Evolutionary conservation across 2,329 filamentous ascomycete genomes (phyloP), one percentile per base, ranked within the genome.

Genomic region (Simplicillium sp.): DNA sequence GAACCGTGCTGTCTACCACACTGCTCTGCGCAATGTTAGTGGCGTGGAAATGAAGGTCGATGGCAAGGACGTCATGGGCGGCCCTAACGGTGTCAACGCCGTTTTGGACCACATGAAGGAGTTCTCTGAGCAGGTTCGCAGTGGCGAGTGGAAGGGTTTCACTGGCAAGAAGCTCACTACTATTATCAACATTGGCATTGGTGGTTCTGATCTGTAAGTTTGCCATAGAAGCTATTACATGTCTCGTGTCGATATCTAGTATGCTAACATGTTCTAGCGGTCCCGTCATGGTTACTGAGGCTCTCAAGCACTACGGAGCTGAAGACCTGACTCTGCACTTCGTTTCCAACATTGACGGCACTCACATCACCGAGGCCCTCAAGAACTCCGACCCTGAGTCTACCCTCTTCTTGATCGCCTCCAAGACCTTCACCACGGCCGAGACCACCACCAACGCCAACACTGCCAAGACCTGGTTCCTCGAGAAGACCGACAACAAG

Each of bases 271-370:
- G 40, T 9, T n/a, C 36, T 51, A 92, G 88, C 51, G 92, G 92
- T 45, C 92, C 92, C 29, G 92, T 98, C 62, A 98, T 98, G 92
- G 92, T 98, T 54, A 92, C 89, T 33, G 92, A 98, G 69, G 89
- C 92, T 36, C 79, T 98, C 55, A 97, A 96, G 76, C 77, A 88
- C 59, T 98, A 98, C 64, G 86, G 87, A 37, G 82, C 87, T 61
- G 77, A 81, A 46, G 82, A 84, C 65, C 77, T 88, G 70, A 96
- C 82, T 49, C 77, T 97, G 36, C 90, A 97, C 76, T 98, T 98
- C 57, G 92, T 98, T 53, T 97, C 90, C 71, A 98, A 98, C 77
- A 97, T 98, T 60, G 92, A 98, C 61, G 92, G 92, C 52, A 98
- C 92, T 41, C 92, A 98, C 71, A 87, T 97, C 62, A 86, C 88